phyloP scores from a whole-genome alignment of 495 filamentous ascomycete genomes.

The Emericellopsis terricola region DNA sequence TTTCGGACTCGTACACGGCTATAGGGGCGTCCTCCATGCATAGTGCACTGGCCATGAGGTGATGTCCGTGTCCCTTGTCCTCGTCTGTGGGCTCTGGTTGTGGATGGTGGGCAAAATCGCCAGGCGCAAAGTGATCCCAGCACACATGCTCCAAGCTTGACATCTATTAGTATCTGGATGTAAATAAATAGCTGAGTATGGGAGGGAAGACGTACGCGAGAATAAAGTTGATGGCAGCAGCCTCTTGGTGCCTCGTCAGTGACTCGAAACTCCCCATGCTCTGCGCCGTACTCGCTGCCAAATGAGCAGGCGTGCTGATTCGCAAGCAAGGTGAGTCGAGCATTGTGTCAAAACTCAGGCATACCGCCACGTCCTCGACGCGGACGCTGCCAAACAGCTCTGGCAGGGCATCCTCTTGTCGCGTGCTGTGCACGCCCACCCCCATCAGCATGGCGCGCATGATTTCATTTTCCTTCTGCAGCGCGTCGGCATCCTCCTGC shows the following conservation, averaged over 20 bases:
- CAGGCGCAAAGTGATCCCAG: conserved; percentile 23
- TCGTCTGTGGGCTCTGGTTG: conserved; percentile 6
- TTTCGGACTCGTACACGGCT: too few relatives aligned
- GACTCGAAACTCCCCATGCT: too few relatives aligned
- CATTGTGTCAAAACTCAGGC: conserved; percentile 11
- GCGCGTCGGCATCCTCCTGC: conserved; percentile 12
- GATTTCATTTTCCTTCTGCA: conserved; percentile 20
- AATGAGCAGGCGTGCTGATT: conserved; percentile 6
- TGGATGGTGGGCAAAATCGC: conserved; percentile 9
- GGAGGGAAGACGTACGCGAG: conserved; percentile 18
- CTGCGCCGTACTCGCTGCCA: too few relatives aligned
- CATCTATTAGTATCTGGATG: too few relatives aligned
- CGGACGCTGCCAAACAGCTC: conserved; percentile 4
- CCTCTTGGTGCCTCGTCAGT: conserved; percentile 16
- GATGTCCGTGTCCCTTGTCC: conserved; percentile 17
- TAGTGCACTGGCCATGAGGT: conserved; percentile 30
- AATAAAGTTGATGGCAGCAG: conserved; percentile 31
- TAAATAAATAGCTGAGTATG: too few relatives aligned
- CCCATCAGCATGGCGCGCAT: conserved; percentile 6
- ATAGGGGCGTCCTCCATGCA: too few relatives aligned
- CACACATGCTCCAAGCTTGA: conserved; percentile 34
- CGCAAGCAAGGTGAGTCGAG: conserved; percentile 13
- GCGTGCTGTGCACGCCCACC: background rate
- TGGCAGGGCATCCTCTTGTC: background rate
- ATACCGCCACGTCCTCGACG: conserved; percentile 10